Evolutionary conservation across 2,329 filamentous ascomycete species (phyloP).

Genomic region (Cladobotryum protrusum): DNA sequence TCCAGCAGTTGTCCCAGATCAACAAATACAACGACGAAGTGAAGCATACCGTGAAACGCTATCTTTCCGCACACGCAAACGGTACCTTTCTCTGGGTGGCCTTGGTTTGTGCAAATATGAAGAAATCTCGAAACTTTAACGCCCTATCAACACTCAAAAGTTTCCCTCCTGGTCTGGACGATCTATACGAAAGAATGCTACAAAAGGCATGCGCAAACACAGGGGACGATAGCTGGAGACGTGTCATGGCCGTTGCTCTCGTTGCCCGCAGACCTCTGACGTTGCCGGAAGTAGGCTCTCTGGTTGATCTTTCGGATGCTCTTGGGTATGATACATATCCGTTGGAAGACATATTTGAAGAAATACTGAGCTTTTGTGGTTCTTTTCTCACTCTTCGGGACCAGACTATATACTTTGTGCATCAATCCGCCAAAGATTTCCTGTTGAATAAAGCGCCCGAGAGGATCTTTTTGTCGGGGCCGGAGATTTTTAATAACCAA

Average conservation of each 20-base stretch:
- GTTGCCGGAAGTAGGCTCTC: conserved; percentile 25
- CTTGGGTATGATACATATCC: conserved; percentile 12
- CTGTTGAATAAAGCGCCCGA: conserved; percentile 14
- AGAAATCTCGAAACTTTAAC: conserved; percentile 10
- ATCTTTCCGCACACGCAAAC: conserved; percentile 26
- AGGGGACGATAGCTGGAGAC: too few relatives aligned
- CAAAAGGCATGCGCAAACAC: too few relatives aligned
- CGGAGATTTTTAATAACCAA: not conserved
- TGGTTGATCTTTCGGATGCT: conserved; percentile 2
- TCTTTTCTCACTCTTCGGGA: conserved; percentile 33
- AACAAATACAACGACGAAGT: conserved; percentile 11
- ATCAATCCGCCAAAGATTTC: conserved; percentile 40
- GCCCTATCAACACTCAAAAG: conserved; percentile 12
- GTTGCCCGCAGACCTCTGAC: too few relatives aligned
- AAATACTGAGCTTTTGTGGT: conserved; percentile 29
- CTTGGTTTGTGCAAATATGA: conserved; percentile 13
- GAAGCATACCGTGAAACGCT: conserved; percentile 1
- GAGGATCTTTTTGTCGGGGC: conserved; percentile 23
- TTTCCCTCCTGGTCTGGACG: conserved; percentile 29
- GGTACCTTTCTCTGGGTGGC: conserved; percentile 26
- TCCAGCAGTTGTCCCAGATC: not conserved
- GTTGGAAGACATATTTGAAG: not conserved
- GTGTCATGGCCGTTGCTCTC: too few relatives aligned
- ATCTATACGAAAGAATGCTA: conserved; percentile 34
- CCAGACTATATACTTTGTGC: conserved; percentile 28